phyloP scores from a whole-genome alignment of 2,329 filamentous ascomycete genomes.

The Samsoniella hepiali region DNA sequence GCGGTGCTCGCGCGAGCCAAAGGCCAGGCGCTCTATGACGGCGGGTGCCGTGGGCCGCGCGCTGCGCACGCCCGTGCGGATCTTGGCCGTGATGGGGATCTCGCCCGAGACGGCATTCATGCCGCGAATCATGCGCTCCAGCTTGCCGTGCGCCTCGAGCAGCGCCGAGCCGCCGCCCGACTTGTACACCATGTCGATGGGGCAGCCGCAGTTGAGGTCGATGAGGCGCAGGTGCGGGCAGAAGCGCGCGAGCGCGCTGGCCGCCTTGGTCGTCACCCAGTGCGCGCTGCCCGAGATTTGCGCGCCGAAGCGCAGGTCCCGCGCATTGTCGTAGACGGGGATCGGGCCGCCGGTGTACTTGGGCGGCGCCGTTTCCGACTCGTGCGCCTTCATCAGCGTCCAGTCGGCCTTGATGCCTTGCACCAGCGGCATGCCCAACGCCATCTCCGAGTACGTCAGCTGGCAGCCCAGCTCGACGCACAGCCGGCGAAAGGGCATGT shows the following conservation, averaged over 20 bases:
- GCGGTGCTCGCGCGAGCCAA: constrained; percentile 71
- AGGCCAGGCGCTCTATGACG: constrained; percentile 76
- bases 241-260: constrained; percentile 72
- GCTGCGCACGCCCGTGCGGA: constrained; percentile 85
- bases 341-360: constrained; percentile 51
- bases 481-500: constrained; percentile 90
- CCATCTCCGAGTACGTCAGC: constrained; percentile 98
- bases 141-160: constrained; percentile 80
- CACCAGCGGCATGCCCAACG: constrained; percentile 82
- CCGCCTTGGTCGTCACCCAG: constrained; percentile 84
- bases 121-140: constrained; percentile 91
- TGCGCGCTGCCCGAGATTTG: constrained; percentile 93
- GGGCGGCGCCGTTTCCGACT: constrained; percentile 73
- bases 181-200: constrained; percentile 90
- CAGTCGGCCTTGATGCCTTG: constrained; percentile 91
- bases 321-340: constrained; percentile 73
- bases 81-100: constrained; percentile 90
- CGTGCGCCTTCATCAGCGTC: constrained; percentile 90
- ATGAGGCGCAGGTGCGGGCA: constrained; percentile 84
- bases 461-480: constrained; percentile 87
- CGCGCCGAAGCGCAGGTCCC: constrained; percentile 83
- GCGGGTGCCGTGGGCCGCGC: constrained; percentile 75
- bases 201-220: constrained; percentile 95
- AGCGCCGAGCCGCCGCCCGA: constrained; percentile 86
- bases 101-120: constrained; percentile 94